phyloP scores from a whole-genome alignment of 805 yeast species.

The Martiniozyma abietophila region DNA sequence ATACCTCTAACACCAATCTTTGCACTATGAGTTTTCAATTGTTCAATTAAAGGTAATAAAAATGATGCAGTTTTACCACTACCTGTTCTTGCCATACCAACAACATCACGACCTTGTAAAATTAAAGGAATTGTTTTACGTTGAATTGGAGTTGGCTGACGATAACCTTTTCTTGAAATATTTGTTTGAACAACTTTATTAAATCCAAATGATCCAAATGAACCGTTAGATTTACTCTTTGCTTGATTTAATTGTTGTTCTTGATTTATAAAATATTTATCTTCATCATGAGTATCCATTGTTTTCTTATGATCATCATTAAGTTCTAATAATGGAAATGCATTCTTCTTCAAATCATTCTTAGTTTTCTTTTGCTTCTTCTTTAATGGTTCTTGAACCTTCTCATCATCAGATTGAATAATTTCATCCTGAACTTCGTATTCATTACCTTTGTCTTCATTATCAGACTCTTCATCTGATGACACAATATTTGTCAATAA shows the following conservation, averaged over 20 bases:
- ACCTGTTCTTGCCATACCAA: constrained; percentile 99
- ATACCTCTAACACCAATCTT: constrained; percentile 85
- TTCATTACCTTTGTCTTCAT: constrained; percentile 12
- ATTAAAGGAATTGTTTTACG: constrained; percentile 90
- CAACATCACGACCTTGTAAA: constrained; percentile 83
- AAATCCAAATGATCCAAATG: constrained; percentile 86
- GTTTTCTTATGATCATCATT: constrained; percentile 26
- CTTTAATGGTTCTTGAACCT: constrained; percentile 15
- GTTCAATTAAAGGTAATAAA: constrained; percentile 81
- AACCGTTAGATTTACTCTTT: constrained; percentile 58
- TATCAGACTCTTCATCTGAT: constrained; percentile 11
- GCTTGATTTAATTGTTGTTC: constrained; percentile 20
- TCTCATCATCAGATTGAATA: constrained; percentile 38
- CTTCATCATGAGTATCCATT: constrained; percentile 16
- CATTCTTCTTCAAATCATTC: constrained; percentile 6
- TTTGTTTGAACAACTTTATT: constrained; percentile 62
- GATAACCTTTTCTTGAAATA: constrained; percentile 76
- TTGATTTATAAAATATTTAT: constrained; percentile 11
- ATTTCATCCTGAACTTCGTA: constrained; percentile 43
- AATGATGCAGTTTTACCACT: constrained; percentile 99
- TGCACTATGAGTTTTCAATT: constrained; percentile 72
- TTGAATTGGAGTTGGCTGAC: constrained; percentile 96
- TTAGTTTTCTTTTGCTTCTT: constrained; percentile 8
- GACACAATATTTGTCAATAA: constrained; percentile 36
- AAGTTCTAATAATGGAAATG: constrained; percentile 35